Base-by-base conservation (phyloP, 257 asterid genomes). In the Jacaranda mimosifolia region DNA sequence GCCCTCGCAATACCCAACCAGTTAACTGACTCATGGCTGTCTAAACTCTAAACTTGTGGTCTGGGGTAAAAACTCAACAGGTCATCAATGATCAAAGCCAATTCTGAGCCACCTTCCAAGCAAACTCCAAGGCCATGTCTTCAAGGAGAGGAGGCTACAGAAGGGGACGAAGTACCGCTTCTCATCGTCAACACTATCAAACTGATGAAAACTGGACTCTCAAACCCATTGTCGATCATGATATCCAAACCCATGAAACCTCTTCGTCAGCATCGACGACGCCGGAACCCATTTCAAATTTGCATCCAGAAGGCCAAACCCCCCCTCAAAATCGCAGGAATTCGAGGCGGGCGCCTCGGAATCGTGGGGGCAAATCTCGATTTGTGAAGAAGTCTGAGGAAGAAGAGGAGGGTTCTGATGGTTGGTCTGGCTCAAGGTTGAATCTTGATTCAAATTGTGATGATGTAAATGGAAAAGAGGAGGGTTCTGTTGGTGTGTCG, bases 281-380 rank as follows among this genome's bases (percentile, higher is more conserved):
- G 35, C 77, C 72, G 19, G 58, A 36, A 51, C 17, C 78, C 60
- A 3, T 38, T 45, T 53, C 68, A 0, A 75, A 49, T n/a, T 68
- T 69, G 64, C 17, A 40, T 17, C 70, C 77, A 7, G 15, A 63
- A 9, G 65, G 67, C 72, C 71, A 74, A 59, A 75, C 71, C 19
- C 57, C 21, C 39, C 76, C 77, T 39, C 76, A 55, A 21, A 62
- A 65, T 66, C 63, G 67, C 63, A 64, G 75, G 32, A 81, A 77
- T 78, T 76, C 84, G 18, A 73, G 55, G 77, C 13, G 77, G 85
- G 74, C 67, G 35, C 43, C 81, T 9, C 57, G 66, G 10, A 79
- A 66, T 65, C 63, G 66, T 18, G 68, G 74, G 13, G 17, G 80
- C 13, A 81, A 73, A 72, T 52, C 82, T 68, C 83, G 70, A 19